phyloP scores from a whole-genome alignment of 768 basidiomycete species.

The Hygrophorus russula region DNA sequence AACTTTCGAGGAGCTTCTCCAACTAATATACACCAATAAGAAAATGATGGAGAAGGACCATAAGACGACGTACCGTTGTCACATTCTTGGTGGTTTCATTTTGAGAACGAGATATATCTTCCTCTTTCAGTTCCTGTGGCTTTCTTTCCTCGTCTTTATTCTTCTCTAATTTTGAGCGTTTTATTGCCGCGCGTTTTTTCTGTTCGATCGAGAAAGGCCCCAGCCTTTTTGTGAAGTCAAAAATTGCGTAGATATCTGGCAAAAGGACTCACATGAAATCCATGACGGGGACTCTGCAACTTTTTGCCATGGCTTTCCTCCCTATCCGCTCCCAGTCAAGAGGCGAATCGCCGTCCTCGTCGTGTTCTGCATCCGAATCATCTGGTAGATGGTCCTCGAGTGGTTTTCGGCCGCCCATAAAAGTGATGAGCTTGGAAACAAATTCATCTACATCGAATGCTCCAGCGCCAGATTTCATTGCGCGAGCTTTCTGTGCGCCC shows the following conservation, averaged over 20 bases:
- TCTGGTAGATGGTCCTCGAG: conserved; percentile 31
- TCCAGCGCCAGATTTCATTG: conserved; percentile 78
- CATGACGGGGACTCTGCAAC: conserved; percentile 65
- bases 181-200: conserved; percentile 54
- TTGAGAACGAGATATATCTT: conserved; percentile 71
- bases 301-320: conserved; percentile 71
- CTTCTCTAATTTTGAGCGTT: conserved; percentile 62
- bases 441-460: conserved; percentile 93
- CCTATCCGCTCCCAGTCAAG: conserved; percentile 86
- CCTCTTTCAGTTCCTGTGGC: conserved; percentile 75
- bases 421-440: conserved; percentile 57
- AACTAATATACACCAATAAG: conserved; percentile 30
- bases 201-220: conserved; percentile 84
- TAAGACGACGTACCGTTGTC: conserved; percentile 36
- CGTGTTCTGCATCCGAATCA: conserved; percentile 43
- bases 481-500: conserved; percentile 80
- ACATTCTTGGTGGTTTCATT: conserved; percentile 92
- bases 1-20: conserved; percentile 40
- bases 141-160: conserved; percentile 54
- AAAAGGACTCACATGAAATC: conserved; percentile 69
- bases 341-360: conserved; percentile 28
- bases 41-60: background rate
- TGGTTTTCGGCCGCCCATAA: conserved; percentile 58
- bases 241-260: background rate
- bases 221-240: conserved; percentile 44